Percentiles rank a stretch among this genome's conserved stretches.
Evolutionary conservation across 179 eudicot species (phyloP).

Genomic region (Actinidia arguta): DNA sequence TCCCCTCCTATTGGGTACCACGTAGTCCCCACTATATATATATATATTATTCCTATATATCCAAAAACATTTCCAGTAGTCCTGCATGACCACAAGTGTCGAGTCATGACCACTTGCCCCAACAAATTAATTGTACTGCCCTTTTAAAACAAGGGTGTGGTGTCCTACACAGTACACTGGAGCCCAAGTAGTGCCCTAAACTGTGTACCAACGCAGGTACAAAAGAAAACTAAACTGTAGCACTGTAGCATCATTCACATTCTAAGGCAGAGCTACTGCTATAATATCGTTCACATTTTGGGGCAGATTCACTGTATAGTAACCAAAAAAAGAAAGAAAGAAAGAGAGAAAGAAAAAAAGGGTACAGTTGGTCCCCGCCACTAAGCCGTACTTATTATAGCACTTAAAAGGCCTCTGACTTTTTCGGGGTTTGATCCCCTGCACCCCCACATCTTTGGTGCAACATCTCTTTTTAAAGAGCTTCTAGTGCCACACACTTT

Average conservation of each 20-base stretch:
- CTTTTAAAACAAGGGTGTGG: background rate
- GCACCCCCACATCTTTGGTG: too few species aligned
- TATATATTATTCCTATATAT: too few species aligned
- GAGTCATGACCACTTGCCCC: too few species aligned
- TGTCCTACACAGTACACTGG: conserved; percentile 1
- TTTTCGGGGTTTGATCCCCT: background rate
- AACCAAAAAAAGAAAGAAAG: background rate
- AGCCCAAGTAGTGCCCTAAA: background rate
- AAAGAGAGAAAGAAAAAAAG: background rate
- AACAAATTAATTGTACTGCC: too few species aligned
- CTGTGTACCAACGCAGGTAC: background rate
- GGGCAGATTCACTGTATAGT: background rate
- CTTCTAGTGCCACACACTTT: too few species aligned
- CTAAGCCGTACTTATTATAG: background rate
- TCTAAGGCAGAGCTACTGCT: background rate
- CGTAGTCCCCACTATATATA: background rate
- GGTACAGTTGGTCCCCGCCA: conserved; percentile 16
- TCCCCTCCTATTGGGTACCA: background rate
- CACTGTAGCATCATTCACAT: background rate
- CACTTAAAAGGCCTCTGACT: conserved; percentile 9
- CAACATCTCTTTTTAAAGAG: too few species aligned
- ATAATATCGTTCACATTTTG: too few species aligned
- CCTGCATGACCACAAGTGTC: too few species aligned
- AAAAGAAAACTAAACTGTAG: background rate
- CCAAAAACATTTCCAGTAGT: too few species aligned